Percentiles rank a stretch among this genome's conserved stretches.
These are phyloP conservation scores for Dalechampia spathulata DNA, from an alignment of 441 rosid genomes.

Conservation along the genomic window DNA sequence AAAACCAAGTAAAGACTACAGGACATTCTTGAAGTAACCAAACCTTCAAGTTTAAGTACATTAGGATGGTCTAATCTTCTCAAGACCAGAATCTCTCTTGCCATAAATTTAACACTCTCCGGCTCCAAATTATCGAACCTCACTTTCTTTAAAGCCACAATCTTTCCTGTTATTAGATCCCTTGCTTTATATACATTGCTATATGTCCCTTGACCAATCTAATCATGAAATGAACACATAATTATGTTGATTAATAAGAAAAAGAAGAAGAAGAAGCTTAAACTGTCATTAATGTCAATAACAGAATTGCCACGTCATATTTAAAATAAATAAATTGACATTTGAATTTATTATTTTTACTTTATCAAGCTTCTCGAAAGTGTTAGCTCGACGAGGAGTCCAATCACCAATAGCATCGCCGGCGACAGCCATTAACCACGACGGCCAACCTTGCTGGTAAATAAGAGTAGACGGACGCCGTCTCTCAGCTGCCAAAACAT, in stretches of 20 bases:
- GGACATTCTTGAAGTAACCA: slow-evolving; percentile 80
- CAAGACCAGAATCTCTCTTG: slow-evolving; percentile 81
- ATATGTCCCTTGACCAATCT: slow-evolving; percentile 95
- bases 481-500: slow-evolving; percentile 24
- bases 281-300: neutral
- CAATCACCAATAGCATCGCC: slow-evolving; percentile 74
- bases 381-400: slow-evolving; percentile 74
- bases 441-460: slow-evolving; percentile 64
- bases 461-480: slow-evolving; percentile 23
- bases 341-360: too few relatives aligned
- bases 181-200: slow-evolving; percentile 89
- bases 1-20: slow-evolving; percentile 81
- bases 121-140: slow-evolving; percentile 83
- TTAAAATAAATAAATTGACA: too few relatives aligned
- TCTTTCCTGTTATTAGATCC: slow-evolving; percentile 70
- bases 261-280: too few relatives aligned
- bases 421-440: slow-evolving; percentile 73
- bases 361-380: slow-evolving; percentile 84
- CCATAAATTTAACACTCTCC: slow-evolving; percentile 93
- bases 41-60: slow-evolving; percentile 84
- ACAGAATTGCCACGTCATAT: neutral
- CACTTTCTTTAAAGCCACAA: slow-evolving; percentile 86
- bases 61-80: slow-evolving; percentile 68
- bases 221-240: slow-evolving; percentile 5
- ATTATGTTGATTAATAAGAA: too few relatives aligned